Base-by-base conservation (phyloP, 768 basidiomycete species). In the Boletus sp. region DNA sequence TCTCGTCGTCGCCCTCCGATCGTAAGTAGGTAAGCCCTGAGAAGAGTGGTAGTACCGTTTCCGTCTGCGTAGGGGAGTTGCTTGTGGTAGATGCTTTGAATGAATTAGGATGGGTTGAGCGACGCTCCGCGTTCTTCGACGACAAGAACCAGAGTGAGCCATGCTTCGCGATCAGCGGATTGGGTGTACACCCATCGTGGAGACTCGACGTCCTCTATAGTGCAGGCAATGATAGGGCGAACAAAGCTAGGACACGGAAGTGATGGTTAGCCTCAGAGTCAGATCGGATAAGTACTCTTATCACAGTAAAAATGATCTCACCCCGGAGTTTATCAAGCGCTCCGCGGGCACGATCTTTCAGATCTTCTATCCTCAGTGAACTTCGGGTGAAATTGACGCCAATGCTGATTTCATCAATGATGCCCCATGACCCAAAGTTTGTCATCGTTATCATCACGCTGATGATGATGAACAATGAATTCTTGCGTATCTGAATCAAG, bases 101-200 rank as follows among this genome's bases (percentile, higher is more conserved):
- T 11, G 12, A 71, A 71, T 33, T 37, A 41, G 20, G 56, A 30
- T 7, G 57, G 3, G 30, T 64, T 36, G 15, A 67, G n/a, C n/a
- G n/a, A n/a, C n/a, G n/a, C n/a, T n/a, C 60, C 63, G 33, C 56
- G 56, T 5, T 63, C 50, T 33, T 68, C 57, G 7, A 62, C 48
- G 12, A 35, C 56, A 46, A 71, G 39, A 5, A 60, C 56, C n/a
- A 65, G 47, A 42, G 68, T 10, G 33, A n/a, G n/a, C n/a, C 69
- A 69, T 11, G 48, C 54, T 30, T 64, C 42, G 14, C 67, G 61
- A 47, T 64, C 64, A 28, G 57, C 53, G 28, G 57, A 71, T 15
- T 64, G 62, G 28, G 50, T 56, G 39, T 71, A 69, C n/a, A n/a
- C n/a, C 60, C 57, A 66, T 50, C 48, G 53, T 20, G 61, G 64